A percentile compares a stretch with the other conserved stretches of the same genome.
These are phyloP conservation scores for Lizanozyma gosingica DNA, from an alignment of 1,139 yeast genomes.

Conservation along the genomic window DNA sequence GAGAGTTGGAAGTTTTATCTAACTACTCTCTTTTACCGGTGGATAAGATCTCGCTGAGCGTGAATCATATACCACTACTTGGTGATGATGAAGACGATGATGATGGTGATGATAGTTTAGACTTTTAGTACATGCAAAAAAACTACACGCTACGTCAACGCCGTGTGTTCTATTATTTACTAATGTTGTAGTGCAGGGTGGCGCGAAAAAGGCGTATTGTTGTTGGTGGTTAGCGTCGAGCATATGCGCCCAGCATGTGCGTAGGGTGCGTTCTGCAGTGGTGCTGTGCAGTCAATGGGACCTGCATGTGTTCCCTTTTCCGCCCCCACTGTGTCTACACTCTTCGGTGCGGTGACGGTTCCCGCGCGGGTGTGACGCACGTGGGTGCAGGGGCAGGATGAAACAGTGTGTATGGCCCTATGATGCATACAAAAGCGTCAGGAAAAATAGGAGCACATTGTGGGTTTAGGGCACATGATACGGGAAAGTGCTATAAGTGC, in stretches of 20 bases:
- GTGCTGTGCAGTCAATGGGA: not conserved
- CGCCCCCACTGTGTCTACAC: not conserved
- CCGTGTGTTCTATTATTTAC: not conserved
- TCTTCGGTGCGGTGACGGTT: not conserved
- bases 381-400: not conserved
- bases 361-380: not conserved
- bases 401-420: not conserved
- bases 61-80: no score
- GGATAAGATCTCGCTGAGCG: no score
- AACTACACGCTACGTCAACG: not conserved
- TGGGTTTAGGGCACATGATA: no score
- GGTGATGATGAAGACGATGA: no score
- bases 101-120: not conserved
- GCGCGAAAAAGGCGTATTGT: no score
- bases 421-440: no score
- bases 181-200: not conserved
- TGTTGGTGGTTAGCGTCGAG: not conserved
- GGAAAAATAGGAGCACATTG: no score
- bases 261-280: not conserved
- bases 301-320: not conserved
- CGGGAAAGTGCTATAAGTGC: no score
- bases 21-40: no score
- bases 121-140: not conserved
- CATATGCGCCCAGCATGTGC: not conserved
- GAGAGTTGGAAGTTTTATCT: no score